Conservation (phyloP, 2,329 filamentous ascomycete species). For the Sclerotinia spermophila region DNA sequence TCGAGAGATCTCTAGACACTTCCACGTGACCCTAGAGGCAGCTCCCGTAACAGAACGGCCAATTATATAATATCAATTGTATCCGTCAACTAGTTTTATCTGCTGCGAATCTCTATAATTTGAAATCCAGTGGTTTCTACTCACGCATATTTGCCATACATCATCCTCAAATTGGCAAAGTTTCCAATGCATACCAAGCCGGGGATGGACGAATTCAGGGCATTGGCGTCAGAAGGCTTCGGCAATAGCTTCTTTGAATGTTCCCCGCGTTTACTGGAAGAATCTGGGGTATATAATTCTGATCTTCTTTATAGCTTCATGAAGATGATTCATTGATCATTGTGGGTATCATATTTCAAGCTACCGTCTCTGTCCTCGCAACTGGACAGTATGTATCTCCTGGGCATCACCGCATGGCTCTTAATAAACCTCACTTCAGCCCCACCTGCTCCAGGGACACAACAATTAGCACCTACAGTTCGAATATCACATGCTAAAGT, state of each 20-base stretch:
- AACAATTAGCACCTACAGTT: neutral
- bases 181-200: neutral
- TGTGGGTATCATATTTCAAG: neutral
- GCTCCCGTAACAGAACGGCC: neutral
- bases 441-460: neutral
- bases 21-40: too few species aligned
- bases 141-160: neutral
- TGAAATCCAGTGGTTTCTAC: neutral
- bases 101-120: neutral
- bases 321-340: neutral
- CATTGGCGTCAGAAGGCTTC: neutral
- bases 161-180: neutral
- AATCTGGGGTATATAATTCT: neutral
- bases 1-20: too few species aligned
- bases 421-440: neutral
- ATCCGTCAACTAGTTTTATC: neutral
- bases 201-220: neutral
- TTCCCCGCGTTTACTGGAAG: neutral
- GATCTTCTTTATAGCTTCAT: too few species aligned
- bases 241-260: neutral
- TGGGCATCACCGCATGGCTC: neutral
- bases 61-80: neutral
- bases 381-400: neutral
- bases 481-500: conserved; percentile 5
- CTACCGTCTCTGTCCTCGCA: neutral